Conservation (phyloP, 2,329 filamentous ascomycete genomes). For the Cladobotryum protrusum region DNA sequence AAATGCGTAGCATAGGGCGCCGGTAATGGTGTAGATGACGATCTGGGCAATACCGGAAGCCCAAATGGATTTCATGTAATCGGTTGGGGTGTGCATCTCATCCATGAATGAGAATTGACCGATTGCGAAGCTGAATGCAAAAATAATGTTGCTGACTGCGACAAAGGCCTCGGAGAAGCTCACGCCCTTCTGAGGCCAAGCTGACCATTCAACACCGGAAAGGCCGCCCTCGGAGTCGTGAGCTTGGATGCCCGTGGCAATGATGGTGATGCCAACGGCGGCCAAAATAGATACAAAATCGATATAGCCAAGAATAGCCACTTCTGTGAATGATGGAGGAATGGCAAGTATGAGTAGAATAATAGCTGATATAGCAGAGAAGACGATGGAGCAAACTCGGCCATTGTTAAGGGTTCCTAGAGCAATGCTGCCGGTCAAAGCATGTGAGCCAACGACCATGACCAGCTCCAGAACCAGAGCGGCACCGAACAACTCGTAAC, state of each 20-base stretch:
- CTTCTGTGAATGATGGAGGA: constrained; percentile 34
- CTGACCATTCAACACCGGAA: constrained; percentile 26
- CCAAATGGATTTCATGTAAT: constrained; percentile 43
- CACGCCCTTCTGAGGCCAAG: constrained; percentile 32
- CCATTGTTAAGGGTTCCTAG: constrained; percentile 54
- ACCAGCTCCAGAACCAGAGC: constrained; percentile 55
- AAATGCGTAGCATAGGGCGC: constrained; percentile 59
- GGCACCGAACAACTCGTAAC: constrained; percentile 50
- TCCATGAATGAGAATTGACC: constrained; percentile 40
- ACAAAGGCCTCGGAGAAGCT: constrained; percentile 46
- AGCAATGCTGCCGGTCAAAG: constrained; percentile 59
- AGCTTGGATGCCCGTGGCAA: constrained; percentile 46
- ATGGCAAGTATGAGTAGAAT: constrained; percentile 33
- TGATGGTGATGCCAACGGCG: constrained; percentile 56
- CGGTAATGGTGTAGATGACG: constrained; percentile 55
- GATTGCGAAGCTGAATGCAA: constrained; percentile 51
- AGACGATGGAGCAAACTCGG: constrained; percentile 33
- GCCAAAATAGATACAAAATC: constrained; percentile 52
- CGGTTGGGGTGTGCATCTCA: constrained; percentile 36
- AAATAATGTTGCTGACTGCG: constrained; percentile 56
- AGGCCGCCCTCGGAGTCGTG: constrained; percentile 13
- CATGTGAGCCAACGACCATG: constrained; percentile 60
- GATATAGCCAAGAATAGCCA: constrained; percentile 36
- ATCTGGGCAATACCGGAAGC: constrained; percentile 53
- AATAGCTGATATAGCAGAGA: constrained; percentile 31